phyloP scores from a whole-genome alignment of 1,139 yeast species.

The Blastobotrys illinoisensis region DNA sequence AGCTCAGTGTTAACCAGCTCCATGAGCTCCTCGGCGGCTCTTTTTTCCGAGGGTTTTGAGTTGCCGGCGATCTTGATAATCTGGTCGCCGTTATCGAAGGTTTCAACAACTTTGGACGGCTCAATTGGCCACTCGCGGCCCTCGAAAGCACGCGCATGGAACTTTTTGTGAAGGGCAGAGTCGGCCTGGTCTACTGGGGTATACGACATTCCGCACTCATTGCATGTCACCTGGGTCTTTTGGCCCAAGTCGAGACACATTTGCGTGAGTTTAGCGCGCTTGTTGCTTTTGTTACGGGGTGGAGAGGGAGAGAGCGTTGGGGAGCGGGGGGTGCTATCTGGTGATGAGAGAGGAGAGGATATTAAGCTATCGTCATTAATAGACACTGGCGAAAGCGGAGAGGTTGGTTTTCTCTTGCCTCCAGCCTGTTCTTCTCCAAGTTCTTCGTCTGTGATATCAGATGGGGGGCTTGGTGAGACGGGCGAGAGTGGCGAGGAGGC shows the following conservation, averaged over 20 bases:
- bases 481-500: not conserved
- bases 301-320: not conserved
- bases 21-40: slow-evolving; percentile 38
- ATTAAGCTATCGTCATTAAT: not conserved
- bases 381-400: not conserved
- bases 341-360: not conserved
- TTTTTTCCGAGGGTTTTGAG: slow-evolving; percentile 27
- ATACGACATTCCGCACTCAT: slow-evolving; percentile 58
- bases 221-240: slow-evolving; percentile 37
- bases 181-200: slow-evolving; percentile 43
- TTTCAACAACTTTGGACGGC: slow-evolving; percentile 7
- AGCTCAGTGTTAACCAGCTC: slow-evolving; percentile 53
- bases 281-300: not conserved
- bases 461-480: not conserved
- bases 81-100: slow-evolving; percentile 14
- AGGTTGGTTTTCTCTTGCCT: not conserved
- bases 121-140: slow-evolving; percentile 45
- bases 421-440: not conserved
- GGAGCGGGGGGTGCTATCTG: not conserved
- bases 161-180: slow-evolving; percentile 42
- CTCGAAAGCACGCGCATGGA: slow-evolving; percentile 38
- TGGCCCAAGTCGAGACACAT: not conserved
- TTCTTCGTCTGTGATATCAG: not conserved
- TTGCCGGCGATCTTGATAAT: slow-evolving; percentile 31
- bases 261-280: not conserved